A percentile compares a stretch with the other conserved stretches of the same genome.
These are phyloP conservation scores for Tulasnella sp. DNA, from an alignment of 768 basidiomycete genomes.

Conservation along the genomic window DNA sequence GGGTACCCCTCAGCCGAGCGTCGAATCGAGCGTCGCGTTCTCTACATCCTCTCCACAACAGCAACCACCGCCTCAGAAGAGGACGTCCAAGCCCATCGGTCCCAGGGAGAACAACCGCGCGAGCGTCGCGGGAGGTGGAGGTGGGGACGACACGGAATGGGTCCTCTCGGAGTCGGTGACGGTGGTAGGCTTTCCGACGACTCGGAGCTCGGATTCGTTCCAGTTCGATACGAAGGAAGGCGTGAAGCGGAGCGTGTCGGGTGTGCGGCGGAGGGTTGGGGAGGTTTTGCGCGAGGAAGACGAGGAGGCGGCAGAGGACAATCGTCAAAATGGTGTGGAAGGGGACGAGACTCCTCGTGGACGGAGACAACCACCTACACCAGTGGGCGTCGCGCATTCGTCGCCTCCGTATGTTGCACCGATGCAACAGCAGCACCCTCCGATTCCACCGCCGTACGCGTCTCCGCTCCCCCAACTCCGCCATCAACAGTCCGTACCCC, in stretches of 20 bases:
- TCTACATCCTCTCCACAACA: background rate
- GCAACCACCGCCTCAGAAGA: background rate
- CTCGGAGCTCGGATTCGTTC: background rate
- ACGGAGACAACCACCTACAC: background rate
- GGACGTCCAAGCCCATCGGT: background rate
- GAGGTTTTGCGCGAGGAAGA: background rate
- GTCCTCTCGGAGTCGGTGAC: background rate
- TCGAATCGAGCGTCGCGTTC: background rate
- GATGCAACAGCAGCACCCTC: background rate
- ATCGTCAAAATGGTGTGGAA: background rate
- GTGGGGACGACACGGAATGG: background rate
- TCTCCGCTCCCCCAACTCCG: background rate
- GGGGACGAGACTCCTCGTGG: background rate
- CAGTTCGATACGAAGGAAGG: background rate
- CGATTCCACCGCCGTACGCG: background rate
- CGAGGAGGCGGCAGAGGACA: background rate
- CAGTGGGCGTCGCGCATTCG: background rate
- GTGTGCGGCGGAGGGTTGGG: background rate
- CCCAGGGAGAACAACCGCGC: background rate
- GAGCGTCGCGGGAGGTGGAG: background rate
- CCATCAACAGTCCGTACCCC: background rate
- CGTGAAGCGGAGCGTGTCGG: background rate
- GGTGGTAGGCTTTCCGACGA: background rate
- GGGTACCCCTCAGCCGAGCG: background rate
- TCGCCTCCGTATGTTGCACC: background rate